Base-by-base conservation (phyloP, 2,329 filamentous ascomycete species). In the Arthrobotrys sphaeroides region DNA sequence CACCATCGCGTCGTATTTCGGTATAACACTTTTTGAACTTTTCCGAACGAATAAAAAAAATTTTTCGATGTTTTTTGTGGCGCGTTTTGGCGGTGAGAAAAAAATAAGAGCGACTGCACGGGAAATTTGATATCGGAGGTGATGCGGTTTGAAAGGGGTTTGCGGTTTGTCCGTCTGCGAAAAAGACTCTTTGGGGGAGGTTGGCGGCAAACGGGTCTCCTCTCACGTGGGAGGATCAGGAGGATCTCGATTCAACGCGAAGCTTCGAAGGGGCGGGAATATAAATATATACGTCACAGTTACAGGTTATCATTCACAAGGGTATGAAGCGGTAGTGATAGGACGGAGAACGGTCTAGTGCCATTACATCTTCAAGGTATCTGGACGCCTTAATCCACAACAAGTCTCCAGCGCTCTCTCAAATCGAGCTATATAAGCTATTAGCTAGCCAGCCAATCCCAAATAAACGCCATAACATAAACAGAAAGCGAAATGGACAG, bases 71-170 rank as follows among this genome's bases (percentile, higher is more conserved):
- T 38, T 38, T 18, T 43, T 55, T 55, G 12, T 18, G 28, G 22
- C 47, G 45, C 36, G 45, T 66, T 55, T 53, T 47, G 38, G 24
- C 38, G 62, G 38, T 66, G 38, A 47, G 24, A 47, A 47, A 36
- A 36, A 18, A 43, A 20, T 22, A 43, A 45, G 42, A 12, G 31
- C 31, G 31, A n/a, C 36, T 33, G 31, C 42, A 24, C 10, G 42
- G 43, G 22, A 38, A 42, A 33, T 55, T 38, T 47, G 47, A 31
- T 36, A 42, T 75, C 72, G 72, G 72, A 75, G 64, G 72, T 68
- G 64, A 51, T 75, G 72, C 64, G 72, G 72, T 74, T 74, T 68
- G 70, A 53, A 60, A 36, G 61, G 33, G 59, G 61, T 42, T 53
- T 43, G 38, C 36, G 18, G 43, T 51, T 49, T 36, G 60, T 43